Evolutionary conservation across 1,284 basidiomycete species (phyloP), one percentile per base, ranked within the genome.

Genomic region (Cerioporus squamosus): DNA sequence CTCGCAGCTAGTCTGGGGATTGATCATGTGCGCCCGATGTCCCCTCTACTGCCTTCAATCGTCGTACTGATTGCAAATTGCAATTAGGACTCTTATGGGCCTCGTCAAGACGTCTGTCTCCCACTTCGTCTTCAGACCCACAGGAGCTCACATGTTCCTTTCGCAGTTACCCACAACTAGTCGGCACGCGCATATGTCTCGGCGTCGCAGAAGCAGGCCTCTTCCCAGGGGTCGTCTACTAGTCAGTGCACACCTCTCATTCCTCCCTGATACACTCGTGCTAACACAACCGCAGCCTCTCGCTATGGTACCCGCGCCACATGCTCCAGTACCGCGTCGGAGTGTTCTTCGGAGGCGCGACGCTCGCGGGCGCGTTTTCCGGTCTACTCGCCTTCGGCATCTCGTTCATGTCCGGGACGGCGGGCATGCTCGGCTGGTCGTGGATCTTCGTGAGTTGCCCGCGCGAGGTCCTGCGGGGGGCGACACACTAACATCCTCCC

Each of bases 161-260:
- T 45, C 42, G 45, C 55, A 87, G 84, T 50, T 89, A 86, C 65
- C 80, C 79, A 22, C 81, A 88, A 66, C 79, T 89, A 4, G 79
- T 88, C 14, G 87, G 81, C 18, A 77, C 77, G 10, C 83, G 84
- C 26, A 76, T 85, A 6, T 83, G 77, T 56, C 80, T 90, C 2
- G 89, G 90, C 2, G 68, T 90, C 0, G 81, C 87, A 0, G 89
- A 91, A 69, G 84, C 87, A 6, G 89, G 89, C 0, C 70, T 90
- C 22, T 87, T 89, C 66, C 87, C 87, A 6, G 86, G 88, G 18
- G 85, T 88, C 5, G 81, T 82, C 0, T 90, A 87, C 69, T 89
- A 87, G 74, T 75, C 36, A 22, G 72, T 66, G 22, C 12, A 20
- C 9, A 2, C 18, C 15, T 39, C 6, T 2, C 36, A 14, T 42